Base-by-base conservation (phyloP, 257 asterid genomes). In the Misopates orontium region DNA sequence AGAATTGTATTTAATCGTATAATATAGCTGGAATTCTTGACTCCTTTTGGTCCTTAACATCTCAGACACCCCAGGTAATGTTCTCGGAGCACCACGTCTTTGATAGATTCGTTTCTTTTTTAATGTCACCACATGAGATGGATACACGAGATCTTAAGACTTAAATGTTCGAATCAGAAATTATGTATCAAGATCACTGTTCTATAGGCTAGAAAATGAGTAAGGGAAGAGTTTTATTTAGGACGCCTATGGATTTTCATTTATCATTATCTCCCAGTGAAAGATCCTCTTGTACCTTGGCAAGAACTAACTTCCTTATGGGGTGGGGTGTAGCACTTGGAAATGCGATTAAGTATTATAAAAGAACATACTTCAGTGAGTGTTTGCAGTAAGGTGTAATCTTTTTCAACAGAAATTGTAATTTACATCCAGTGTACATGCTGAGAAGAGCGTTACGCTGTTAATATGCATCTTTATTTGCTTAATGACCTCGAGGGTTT, bases 41-140 rank as follows among this genome's bases (percentile, higher is more conserved):
- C 65, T 76, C 67, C 76, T 50, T 64, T 63, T 64, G 89, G 91
- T 77, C 66, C 68, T 81, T 71, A 51, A 62, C 54, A 40, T 69
- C 63, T 61, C 76, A 23, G 62, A 62, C 48, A 64, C 60, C 77
- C 60, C 58, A 10, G 62, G 44, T 52, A 32, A 31, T 53, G 32
- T 50, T 67, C 74, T 47, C 56, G n/a, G 70, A 50, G 72, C 69
- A 45, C 52, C 47, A 20, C 54, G 49, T 58, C 8, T 7, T 28
- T 28, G 36, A 44, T 20, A 25, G 67, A 44, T 73, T 23, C 17
- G 42, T 60, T 62, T 40, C 21, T 55, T 64, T 56, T 22, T 64
- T 5, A 50, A 20, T 60, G 71, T 56, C 42, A 39, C 69, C 18
- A 58, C 71, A 70, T 74, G 75, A 73, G 66, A 60, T 36, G 23